These are phyloP conservation scores for Flaveria bidentis DNA, from an alignment of 129 eudicot genomes.

Conservation along the genomic window DNA sequence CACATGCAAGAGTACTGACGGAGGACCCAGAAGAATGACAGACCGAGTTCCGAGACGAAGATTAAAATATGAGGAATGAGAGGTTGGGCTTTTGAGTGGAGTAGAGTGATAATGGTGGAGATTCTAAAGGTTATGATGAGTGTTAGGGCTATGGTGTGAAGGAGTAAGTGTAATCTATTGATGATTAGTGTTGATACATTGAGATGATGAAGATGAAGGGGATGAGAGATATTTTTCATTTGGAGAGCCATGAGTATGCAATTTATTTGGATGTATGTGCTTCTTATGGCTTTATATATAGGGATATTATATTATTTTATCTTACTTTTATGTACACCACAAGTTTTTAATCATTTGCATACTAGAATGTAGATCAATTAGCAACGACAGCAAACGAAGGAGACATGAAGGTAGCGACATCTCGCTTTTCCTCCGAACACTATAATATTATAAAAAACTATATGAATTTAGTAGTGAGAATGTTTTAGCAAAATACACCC, in stretches of 20 bases:
- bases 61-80: conserved; percentile 32
- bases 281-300: too few relatives aligned
- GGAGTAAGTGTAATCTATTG: conserved; percentile 35
- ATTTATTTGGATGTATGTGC: too few relatives aligned
- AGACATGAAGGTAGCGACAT: too few relatives aligned
- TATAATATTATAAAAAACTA: too few relatives aligned
- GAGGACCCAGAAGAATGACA: conserved; percentile 45
- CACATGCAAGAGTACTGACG: conserved; percentile 33
- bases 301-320: too few relatives aligned
- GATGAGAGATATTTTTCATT: conserved; percentile 18
- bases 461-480: too few relatives aligned
- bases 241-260: conserved; percentile 5
- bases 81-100: not conserved
- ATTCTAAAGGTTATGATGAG: conserved; percentile 40
- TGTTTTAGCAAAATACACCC: too few relatives aligned
- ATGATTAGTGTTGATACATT: conserved; percentile 25
- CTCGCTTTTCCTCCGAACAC: too few relatives aligned
- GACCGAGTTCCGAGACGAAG: conserved; percentile 33
- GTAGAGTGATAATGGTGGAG: conserved; percentile 21
- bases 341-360: too few relatives aligned
- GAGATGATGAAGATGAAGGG: conserved; percentile 37
- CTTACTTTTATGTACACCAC: too few relatives aligned
- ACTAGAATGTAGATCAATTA: too few relatives aligned
- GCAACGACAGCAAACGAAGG: too few relatives aligned
- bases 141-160: conserved; percentile 33